These are phyloP conservation scores for Cucurbita argyrosperma DNA, from an alignment of 306 rosid species.

Conservation along the genomic window DNA sequence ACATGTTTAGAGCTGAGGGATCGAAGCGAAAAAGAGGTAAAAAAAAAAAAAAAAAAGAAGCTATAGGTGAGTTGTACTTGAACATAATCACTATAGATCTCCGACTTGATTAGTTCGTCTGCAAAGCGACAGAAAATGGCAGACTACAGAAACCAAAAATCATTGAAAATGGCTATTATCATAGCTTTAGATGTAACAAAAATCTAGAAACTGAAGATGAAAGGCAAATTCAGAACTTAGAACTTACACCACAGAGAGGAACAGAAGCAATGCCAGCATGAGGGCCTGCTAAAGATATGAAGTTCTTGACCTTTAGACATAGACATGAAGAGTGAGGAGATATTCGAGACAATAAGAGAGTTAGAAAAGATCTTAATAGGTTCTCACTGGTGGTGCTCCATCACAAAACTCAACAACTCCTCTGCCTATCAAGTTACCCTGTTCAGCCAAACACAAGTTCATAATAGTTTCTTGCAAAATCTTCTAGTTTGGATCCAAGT, in stretches of 20 bases:
- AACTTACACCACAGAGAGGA: constrained; percentile 92
- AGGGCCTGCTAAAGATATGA: constrained; percentile 76
- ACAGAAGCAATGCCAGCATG: constrained; percentile 91
- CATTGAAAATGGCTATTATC: background rate
- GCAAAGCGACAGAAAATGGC: constrained; percentile 38
- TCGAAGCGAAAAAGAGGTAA: background rate
- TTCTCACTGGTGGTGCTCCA: constrained; percentile 75
- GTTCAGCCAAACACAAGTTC: constrained; percentile 8
- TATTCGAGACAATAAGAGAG: background rate
- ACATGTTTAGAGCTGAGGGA: background rate
- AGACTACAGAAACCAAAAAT: constrained; percentile 25
- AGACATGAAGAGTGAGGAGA: background rate
- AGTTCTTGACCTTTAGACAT: constrained; percentile 56
- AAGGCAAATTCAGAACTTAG: too few relatives aligned
- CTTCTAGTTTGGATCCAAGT: background rate
- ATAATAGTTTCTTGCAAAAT: background rate
- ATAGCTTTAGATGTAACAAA: background rate
- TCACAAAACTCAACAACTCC: constrained; percentile 71
- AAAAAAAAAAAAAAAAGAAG: background rate
- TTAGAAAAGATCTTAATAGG: background rate
- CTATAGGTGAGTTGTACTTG: constrained; percentile 30
- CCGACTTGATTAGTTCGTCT: constrained; percentile 31
- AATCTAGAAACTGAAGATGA: background rate
- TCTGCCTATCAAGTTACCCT: constrained; percentile 70
- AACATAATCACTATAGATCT: constrained; percentile 42